Evolutionary conservation across 208 protist genomes (phyloP).

Genomic region (Angomonas deanei): DNA sequence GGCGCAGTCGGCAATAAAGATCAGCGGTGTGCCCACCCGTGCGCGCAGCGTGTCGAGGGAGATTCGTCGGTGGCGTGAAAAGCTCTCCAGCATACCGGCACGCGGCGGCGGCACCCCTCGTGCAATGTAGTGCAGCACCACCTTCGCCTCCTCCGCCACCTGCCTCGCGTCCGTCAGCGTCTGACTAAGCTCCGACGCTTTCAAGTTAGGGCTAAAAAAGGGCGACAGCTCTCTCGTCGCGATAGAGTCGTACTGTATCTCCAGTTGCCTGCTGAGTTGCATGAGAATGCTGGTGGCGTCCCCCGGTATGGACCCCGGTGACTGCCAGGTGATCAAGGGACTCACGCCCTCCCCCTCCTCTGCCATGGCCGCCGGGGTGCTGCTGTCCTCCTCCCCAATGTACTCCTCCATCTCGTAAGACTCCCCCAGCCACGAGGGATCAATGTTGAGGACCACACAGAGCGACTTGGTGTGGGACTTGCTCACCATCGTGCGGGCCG

Average conservation of each 20-base stretch:
- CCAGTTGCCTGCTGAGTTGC: constrained; percentile 51
- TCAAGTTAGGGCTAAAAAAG: constrained; percentile 44
- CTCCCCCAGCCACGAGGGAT: constrained; percentile 46
- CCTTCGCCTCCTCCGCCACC: constrained; percentile 55
- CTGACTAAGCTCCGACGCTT: constrained; percentile 47
- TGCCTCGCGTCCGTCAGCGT: constrained; percentile 55
- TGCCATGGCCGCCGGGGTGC: background rate
- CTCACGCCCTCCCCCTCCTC: constrained; percentile 2
- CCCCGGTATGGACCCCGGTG: constrained; percentile 52
- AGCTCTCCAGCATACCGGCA: constrained; percentile 32
- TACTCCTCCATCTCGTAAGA: constrained; percentile 15
- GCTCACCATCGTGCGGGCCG: constrained; percentile 37
- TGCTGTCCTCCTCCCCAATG: constrained; percentile 14
- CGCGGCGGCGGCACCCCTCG: constrained; percentile 57
- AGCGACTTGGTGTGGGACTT: constrained; percentile 57
- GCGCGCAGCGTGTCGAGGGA: constrained; percentile 51
- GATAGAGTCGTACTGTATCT: constrained; percentile 66
- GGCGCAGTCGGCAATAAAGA: constrained; percentile 81
- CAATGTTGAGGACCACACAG: constrained; percentile 66
- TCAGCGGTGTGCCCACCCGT: constrained; percentile 64
- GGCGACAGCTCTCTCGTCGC: constrained; percentile 53
- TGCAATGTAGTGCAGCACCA: constrained; percentile 81
- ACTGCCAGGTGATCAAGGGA: constrained; percentile 72
- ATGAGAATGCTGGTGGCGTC: constrained; percentile 41
- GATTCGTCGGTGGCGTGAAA: constrained; percentile 27